Base-by-base conservation (phyloP, 768 basidiomycete genomes). In the Lactifluus echinatus region DNA sequence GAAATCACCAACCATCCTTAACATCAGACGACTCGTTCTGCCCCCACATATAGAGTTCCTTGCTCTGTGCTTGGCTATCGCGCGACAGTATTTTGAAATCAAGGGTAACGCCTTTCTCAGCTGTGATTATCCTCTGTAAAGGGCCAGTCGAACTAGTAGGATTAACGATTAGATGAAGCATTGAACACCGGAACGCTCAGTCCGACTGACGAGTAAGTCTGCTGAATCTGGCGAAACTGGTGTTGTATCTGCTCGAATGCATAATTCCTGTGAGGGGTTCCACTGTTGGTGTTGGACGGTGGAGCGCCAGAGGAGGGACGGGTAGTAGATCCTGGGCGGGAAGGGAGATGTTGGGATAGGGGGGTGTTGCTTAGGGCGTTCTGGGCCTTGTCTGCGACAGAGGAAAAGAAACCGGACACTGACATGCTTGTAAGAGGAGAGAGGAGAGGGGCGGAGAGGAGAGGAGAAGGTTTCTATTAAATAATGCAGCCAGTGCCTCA, bases 21-120 rank as follows among this genome's bases (percentile, higher is more conserved):
- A 93, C 59, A 73, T 93, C 90, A 19, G 78, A 75, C 5, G 71
- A 69, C 64, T 91, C 85, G 1, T 67, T 65, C 67, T 91, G 89
- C 12, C 90, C 89, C 89, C 89, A 93, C 14, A 79, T 80, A 64
- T 89, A 93, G 24, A 92, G 72, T 59, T 92, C 91, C 70, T 91
- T 92, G 76, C 87, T 88, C 66, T 84, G 82, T 0, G 79, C 72
- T 66, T 90, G 84, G 8, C 77, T 66, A 64, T 89, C 83, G 62
- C 85, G 80, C 3, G 82, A 74, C 29, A 84, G 69, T 56, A 75
- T 77, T 62, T 90, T 85, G 64, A 80, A 78, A 69, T 89, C 87
- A 62, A 93, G 76, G 19, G 85, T 82, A 15, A 91, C 74, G 4
- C 89, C 85, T 69, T 92, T 93, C 68, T 81, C 79, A 6, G 79